Conservation (phyloP, 2,329 filamentous ascomycete genomes). For the Emmonsiellopsis sp. region DNA sequence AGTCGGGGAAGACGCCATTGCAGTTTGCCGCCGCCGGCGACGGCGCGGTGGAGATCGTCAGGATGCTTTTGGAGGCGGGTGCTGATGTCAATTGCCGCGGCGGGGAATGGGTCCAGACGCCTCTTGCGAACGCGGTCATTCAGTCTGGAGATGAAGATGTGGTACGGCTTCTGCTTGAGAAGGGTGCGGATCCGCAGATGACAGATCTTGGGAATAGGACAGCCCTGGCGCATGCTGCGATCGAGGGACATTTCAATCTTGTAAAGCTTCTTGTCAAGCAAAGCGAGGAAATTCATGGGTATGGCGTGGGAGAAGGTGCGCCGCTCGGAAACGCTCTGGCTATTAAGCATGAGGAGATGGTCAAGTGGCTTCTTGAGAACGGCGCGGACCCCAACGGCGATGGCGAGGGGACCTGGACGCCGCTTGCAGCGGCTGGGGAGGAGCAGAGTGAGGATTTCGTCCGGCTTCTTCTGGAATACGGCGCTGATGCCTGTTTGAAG, state of each 20-base stretch:
- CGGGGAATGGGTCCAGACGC: background rate
- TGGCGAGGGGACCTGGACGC: background rate
- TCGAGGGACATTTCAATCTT: too few relatives aligned
- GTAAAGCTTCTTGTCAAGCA: too few relatives aligned
- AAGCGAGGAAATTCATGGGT: too few relatives aligned
- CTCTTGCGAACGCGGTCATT: slow-evolving; percentile 3
- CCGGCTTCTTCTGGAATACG: background rate
- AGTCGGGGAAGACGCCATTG: background rate
- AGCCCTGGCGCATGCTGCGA: too few relatives aligned
- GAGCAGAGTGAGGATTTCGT: background rate
- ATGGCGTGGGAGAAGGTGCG: too few relatives aligned
- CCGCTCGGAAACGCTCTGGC: too few relatives aligned
- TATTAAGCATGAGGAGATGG: too few relatives aligned
- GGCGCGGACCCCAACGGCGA: background rate
- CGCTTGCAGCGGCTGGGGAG: background rate
- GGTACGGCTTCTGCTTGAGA: slow-evolving; percentile 4
- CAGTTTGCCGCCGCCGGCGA: background rate
- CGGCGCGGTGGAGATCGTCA: background rate
- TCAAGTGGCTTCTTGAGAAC: too few relatives aligned
- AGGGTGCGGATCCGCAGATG: background rate
- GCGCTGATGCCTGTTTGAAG: background rate
- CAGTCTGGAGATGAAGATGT: background rate
- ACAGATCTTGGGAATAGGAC: too few relatives aligned
- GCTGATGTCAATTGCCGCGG: background rate
- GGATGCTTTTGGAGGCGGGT: background rate